Evolutionary conservation across 306 rosid genomes (phyloP).

Genomic region (Canavalia gladiata): DNA sequence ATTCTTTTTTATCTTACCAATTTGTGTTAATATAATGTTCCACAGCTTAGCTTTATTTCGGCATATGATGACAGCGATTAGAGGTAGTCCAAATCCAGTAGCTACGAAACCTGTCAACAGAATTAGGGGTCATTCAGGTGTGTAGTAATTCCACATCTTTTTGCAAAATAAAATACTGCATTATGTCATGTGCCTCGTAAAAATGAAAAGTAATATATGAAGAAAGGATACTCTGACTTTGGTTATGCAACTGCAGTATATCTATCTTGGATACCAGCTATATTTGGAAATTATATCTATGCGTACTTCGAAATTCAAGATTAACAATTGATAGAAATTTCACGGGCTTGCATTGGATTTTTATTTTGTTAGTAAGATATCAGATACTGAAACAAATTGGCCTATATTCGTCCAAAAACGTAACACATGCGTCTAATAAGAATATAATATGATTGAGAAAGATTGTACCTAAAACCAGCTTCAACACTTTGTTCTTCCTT

Average conservation of each 20-base stretch:
- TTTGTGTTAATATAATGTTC: constrained; percentile 39
- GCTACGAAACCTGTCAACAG: constrained; percentile 50
- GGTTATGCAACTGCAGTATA: background rate
- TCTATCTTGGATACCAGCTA: background rate
- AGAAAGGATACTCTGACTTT: background rate
- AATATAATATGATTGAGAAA: constrained; percentile 9
- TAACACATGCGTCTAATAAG: background rate
- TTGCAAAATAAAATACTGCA: background rate
- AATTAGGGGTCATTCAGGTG: constrained; percentile 12
- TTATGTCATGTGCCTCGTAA: background rate
- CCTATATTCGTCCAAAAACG: background rate
- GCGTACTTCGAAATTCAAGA: background rate
- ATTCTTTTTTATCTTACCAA: constrained; percentile 30
- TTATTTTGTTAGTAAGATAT: constrained; percentile 11
- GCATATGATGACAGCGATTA: constrained; percentile 56
- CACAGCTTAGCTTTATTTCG: constrained; percentile 46
- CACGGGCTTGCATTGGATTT: background rate
- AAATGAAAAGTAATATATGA: background rate
- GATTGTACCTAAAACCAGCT: constrained; percentile 49
- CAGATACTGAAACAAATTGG: background rate
- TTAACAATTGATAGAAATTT: constrained; percentile 9
- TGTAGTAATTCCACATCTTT: background rate
- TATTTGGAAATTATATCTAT: background rate
- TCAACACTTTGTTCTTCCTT: constrained; percentile 45
- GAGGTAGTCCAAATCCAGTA: constrained; percentile 56